These are phyloP conservation scores for Knufia fluminis DNA, from an alignment of 2,329 filamentous ascomycete genomes.

Conservation along the genomic window DNA sequence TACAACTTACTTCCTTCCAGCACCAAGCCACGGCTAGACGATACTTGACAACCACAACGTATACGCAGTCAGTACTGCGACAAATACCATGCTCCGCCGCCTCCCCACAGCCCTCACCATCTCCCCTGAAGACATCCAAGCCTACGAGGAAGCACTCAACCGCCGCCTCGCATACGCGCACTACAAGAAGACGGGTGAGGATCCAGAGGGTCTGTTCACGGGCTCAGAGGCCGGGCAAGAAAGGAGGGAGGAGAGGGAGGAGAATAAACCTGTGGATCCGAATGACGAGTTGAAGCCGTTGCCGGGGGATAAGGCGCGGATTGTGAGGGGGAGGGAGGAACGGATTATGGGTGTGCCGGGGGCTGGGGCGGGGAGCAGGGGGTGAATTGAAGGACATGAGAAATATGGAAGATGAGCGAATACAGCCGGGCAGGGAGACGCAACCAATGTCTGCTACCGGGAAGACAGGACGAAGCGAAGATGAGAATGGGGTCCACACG, in stretches of 20 bases:
- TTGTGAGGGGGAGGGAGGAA: conserved; percentile 38
- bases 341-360: conserved; percentile 28
- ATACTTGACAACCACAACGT: not conserved
- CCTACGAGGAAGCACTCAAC: conserved; percentile 34
- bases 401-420: too few relatives aligned
- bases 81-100: conserved; percentile 37
- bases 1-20: too few relatives aligned
- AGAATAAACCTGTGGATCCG: conserved; percentile 30
- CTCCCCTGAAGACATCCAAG: conserved; percentile 38
- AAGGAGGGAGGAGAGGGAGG: conserved; percentile 22
- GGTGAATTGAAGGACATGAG: too few relatives aligned
- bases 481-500: too few relatives aligned
- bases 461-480: too few relatives aligned
- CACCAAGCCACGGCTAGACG: too few relatives aligned
- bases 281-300: conserved; percentile 43
- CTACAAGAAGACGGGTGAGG: conserved; percentile 22
- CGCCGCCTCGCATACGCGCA: conserved; percentile 17
- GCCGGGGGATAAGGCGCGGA: conserved; percentile 40
- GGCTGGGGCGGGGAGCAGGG: too few relatives aligned
- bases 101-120: conserved; percentile 43
- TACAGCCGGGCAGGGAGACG: too few relatives aligned
- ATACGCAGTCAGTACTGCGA: not conserved
- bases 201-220: conserved; percentile 20
- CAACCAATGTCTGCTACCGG: too few relatives aligned
- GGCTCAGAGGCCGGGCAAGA: too few relatives aligned